Evolutionary conservation across 495 filamentous ascomycete genomes (phyloP), one percentile per base, ranked within the genome.

Genomic region (Pyronema domesticum): DNA sequence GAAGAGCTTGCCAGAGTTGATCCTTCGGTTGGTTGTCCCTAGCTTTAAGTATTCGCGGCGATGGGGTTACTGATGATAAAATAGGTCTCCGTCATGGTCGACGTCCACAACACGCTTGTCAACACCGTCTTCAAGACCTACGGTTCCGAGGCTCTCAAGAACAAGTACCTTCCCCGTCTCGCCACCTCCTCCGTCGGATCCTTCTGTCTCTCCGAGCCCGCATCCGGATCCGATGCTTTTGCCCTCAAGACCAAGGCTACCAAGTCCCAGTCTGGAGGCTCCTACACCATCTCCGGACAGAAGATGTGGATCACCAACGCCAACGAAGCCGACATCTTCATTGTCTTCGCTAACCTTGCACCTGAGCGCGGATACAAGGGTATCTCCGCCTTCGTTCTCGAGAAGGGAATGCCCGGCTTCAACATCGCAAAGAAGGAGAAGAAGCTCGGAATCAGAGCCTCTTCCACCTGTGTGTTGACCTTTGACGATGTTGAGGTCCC

Each of bases 271-370:
- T 75, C 75, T n/a, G 72, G 70, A 15, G 77, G 80, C 57, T 85
- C 88, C 14, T 96, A 85, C 70, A 82, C 76, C 68, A 81, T 99
- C 66, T 84, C 79, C 52, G 91, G 91, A 48, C 79, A 76, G 65
- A 99, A 99, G 76, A 96, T 95, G 89, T 99, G 91, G 91, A 99
- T 99, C 69, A 95, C 91, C 56, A 99, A 96, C 71, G 78, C 82
- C 50, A 81, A 87, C 72, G 93, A 99, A 72, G 80, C 89, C 3
- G 83, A 80, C 43, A 82, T 96, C 70, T 99, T 94, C 73, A 89
- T 99, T 64, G 91, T 96, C 33, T 99, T 99, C 62, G 91, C 91
- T 66, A 96, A 95, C 70, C 70, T 96, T 4, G 79, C 94, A 65
- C 86, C 82, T 3, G 80, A 76, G 68, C 82, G 86, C 67, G 87